Conservation (phyloP, 2,329 filamentous ascomycete species). For the Apiospora hydei region DNA sequence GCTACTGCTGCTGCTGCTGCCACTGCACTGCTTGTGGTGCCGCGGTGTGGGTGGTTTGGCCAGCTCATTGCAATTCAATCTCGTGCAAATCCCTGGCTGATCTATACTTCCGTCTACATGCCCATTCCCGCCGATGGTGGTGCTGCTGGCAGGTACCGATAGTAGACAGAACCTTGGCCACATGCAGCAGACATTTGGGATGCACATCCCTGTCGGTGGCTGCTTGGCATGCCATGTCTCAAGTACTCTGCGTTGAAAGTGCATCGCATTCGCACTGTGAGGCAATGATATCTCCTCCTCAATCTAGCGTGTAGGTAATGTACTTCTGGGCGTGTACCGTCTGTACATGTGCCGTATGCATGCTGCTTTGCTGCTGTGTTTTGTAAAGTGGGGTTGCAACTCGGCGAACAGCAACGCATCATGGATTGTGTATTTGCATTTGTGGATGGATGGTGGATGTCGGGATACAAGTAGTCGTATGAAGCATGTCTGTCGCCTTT, state of each 20-base stretch:
- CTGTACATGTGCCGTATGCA: slow-evolving; percentile 17
- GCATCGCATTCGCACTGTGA: background rate
- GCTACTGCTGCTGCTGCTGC: no score
- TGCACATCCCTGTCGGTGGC: slow-evolving; percentile 5
- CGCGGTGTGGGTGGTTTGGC: slow-evolving; percentile 17
- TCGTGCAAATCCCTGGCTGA: slow-evolving; percentile 20
- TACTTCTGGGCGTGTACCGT: background rate
- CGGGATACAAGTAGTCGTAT: background rate
- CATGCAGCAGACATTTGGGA: slow-evolving; percentile 20
- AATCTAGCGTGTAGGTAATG: slow-evolving; percentile 2
- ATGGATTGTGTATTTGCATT: slow-evolving; percentile 18
- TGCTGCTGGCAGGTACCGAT: slow-evolving; percentile 7
- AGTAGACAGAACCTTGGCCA: slow-evolving; percentile 17
- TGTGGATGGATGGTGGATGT: slow-evolving; percentile 12
- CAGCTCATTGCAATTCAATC: slow-evolving; percentile 20
- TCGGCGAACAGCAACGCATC: slow-evolving; percentile 18
- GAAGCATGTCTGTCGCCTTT: slow-evolving; percentile 11
- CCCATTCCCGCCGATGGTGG: background rate
- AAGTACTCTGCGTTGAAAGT: background rate
- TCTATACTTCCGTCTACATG: slow-evolving; percentile 21
- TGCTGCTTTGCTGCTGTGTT: slow-evolving; percentile 3
- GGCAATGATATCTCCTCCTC: slow-evolving; percentile 3
- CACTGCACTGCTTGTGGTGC: background rate
- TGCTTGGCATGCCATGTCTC: slow-evolving; percentile 16
- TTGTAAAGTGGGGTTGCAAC: slow-evolving; percentile 14